Conservation (phyloP, 1,284 basidiomycete genomes). For the Fomitopsis palustris region DNA sequence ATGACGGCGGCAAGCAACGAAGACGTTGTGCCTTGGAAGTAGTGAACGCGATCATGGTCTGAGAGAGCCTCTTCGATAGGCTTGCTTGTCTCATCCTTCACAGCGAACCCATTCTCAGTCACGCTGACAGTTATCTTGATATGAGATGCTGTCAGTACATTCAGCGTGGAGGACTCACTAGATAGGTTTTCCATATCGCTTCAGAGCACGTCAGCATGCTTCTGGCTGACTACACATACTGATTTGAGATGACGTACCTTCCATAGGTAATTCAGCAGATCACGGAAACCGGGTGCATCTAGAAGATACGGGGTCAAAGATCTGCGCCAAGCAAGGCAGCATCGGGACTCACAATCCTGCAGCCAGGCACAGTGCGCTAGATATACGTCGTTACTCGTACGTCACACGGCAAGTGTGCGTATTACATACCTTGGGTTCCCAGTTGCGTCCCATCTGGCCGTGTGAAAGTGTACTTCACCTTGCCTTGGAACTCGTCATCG, state of each 20-base stretch:
- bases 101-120: conserved; percentile 73
- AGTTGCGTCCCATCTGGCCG: conserved; percentile 64
- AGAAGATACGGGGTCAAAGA: background rate
- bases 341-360: conserved; percentile 48
- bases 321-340: background rate
- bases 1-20: conserved; percentile 57
- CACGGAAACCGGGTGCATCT: conserved; percentile 61
- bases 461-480: conserved; percentile 57
- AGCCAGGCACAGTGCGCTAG: conserved; percentile 60
- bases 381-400: conserved; percentile 4
- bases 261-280: conserved; percentile 68
- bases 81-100: conserved; percentile 60
- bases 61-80: conserved; percentile 53
- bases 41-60: conserved; percentile 64
- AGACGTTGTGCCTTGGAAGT: conserved; percentile 62
- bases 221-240: background rate
- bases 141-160: background rate
- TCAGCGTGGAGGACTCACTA: conserved; percentile 37
- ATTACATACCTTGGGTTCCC: conserved; percentile 55
- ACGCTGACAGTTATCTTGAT: conserved; percentile 34
- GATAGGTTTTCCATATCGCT: conserved; percentile 67
- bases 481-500: conserved; percentile 63
- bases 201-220: conserved; percentile 3
- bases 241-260: conserved; percentile 37
- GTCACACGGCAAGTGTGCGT: background rate